Evolutionary conservation across 2,329 filamentous ascomycete species (phyloP).

Genomic region (Keithomyces neogunnii): DNA sequence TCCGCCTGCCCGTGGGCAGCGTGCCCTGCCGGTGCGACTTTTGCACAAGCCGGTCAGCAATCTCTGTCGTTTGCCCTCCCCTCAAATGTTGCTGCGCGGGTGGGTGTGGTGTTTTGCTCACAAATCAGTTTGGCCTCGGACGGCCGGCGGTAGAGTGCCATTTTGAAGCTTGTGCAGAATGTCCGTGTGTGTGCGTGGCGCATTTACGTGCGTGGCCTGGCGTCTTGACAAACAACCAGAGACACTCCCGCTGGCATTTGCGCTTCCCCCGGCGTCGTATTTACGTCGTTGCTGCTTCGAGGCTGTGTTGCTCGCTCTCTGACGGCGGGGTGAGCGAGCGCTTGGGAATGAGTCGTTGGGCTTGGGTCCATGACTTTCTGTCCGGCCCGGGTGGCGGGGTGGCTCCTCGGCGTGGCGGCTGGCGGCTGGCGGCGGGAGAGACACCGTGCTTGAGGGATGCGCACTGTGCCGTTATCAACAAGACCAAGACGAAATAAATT

Average conservation of each 20-base stretch:
- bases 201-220: slow-evolving; percentile 11
- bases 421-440: neutral
- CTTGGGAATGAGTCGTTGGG: neutral
- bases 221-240: neutral
- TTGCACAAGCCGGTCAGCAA: no score
- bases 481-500: no score
- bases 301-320: neutral
- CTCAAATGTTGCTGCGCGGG: neutral
- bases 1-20: slow-evolving; percentile 55
- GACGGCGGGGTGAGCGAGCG: neutral
- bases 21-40: slow-evolving; percentile 56
- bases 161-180: slow-evolving; percentile 22
- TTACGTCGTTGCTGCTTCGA: neutral
- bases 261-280: no score
- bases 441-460: neutral
- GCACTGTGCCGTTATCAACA: no score
- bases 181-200: slow-evolving; percentile 9
- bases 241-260: no score
- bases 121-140: slow-evolving; percentile 36
- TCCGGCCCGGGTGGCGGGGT: neutral
- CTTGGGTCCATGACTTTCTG: neutral
- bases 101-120: slow-evolving; percentile 20
- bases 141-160: slow-evolving; percentile 34
- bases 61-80: neutral
- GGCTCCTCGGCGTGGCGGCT: neutral